Base-by-base conservation (phyloP, 805 yeast species). In the Candida sonorensis region DNA sequence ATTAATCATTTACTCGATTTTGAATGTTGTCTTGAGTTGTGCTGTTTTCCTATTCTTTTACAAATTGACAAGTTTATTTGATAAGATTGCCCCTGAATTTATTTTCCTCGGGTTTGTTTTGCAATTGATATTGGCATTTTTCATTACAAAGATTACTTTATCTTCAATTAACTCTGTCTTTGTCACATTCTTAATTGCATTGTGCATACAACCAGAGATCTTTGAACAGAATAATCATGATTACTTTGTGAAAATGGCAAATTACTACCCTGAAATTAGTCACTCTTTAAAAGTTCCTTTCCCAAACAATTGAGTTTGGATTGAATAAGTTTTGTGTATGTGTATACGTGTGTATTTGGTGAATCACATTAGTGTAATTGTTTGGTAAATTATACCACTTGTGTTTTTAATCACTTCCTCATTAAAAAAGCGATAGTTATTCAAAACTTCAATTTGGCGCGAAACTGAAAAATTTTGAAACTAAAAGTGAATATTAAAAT, bases 141-240 rank as follows among this genome's bases (percentile, higher is more conserved):
- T 87, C 61, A 73, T 88, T 39, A 71, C 84, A 31, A 75, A 80
- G 40, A 64, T 84, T 36, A 67, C 90, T 10, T 73, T 78, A 40
- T 79, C 81, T 26, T 81, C 86, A 1, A 75, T 88, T 29, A 80
- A 77, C 41, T 77, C 87, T 8, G 96, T 96, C 10, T 75, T 78
- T 9, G 75, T 88, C 15, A 82, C 95, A 0, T 79, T 88, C 52
- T 80, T 86, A 56, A 79, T 88, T 28, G 87, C 92, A 0, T 64
- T 84, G 48, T 85, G 88, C 10, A 74, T 77, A 46, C 88, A 85
- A 45, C 96, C 97, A 0, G 94, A 84, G 46, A 75, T 82, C 7
- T 80, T 82, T 64, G 77, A 74, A 50, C 67, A 69, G 60, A 70
- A 82, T 27, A 79, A 86, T 51, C 86, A 94, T 23, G 70, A 70